Evolutionary conservation across 2,329 filamentous ascomycete genomes (phyloP), one percentile per base, ranked within the genome.

Genomic region (Periconia digitata): DNA sequence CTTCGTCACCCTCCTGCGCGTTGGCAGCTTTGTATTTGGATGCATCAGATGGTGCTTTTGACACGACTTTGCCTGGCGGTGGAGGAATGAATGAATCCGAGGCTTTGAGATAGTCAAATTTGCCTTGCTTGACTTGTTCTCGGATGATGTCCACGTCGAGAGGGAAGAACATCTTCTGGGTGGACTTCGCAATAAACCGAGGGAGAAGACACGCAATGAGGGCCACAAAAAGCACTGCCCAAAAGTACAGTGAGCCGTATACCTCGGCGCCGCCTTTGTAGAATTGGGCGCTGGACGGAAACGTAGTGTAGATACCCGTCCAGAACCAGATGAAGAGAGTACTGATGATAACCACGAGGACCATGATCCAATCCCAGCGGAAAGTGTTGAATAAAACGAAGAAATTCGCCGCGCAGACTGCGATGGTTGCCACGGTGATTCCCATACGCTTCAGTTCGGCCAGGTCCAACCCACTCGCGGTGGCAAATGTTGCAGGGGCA

Each of bases 311-410:
- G 32, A 95, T 81, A 23, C 91, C 94, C 6, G 94, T 96, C 91
- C 94, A 97, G 76, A 95, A 87, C 79, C 91, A 99, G 65, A 97
- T 84, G 62, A 96, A 83, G 23, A 97, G 70, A 53, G 88, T 87
- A 73, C 91, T 96, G 70, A 97, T 81, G 20, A 74, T 74, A 43
- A 95, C 87, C 53, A 96, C 86, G 50, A 96, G 76, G 18, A 92
- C 73, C 74, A 95, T 95, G 63, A 99, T 79, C 92, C 92, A 99
- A 71, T 99, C 94, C 94, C 94, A 99, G 51, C 92, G 85, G 72
- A 96, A 97, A 1, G 89, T 95, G 74, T 99, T 99, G 76, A 97
- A 85, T 56, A 99, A 78, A 59, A 99, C 90, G 76, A 97, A 99
- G 50, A 86, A 76, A 72, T 99, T 99, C 77, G 96, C 95, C 35